Conservation (phyloP, 2,329 filamentous ascomycete genomes). For the Thielaviopsis punctulata region DNA sequence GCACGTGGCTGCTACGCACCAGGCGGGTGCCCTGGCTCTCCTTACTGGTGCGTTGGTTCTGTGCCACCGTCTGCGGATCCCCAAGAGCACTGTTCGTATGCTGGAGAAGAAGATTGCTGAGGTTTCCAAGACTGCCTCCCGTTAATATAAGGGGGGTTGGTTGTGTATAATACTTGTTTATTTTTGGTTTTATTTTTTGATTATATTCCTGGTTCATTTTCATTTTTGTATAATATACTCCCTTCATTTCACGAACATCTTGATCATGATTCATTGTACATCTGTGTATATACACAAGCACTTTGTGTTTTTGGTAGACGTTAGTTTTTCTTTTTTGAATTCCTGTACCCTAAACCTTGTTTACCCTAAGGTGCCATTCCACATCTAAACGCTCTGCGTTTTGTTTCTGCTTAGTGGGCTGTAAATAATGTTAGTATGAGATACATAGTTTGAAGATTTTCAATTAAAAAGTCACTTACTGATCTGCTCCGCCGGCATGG, state of each 20-base stretch:
- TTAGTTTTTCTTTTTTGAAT: background rate
- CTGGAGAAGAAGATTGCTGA: slow-evolving; percentile 31
- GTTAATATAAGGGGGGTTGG: slow-evolving; percentile 8
- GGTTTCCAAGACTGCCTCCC: slow-evolving; percentile 8
- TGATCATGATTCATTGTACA: background rate
- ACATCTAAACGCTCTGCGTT: background rate
- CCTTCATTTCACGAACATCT: background rate
- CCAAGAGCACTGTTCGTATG: slow-evolving; percentile 43
- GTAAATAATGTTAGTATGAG: background rate
- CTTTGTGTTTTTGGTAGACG: background rate
- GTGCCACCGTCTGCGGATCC: slow-evolving; percentile 60
- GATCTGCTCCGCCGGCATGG: slow-evolving; percentile 43
- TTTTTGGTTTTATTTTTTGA: background rate
- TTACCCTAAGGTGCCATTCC: background rate
- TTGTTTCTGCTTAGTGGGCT: background rate
- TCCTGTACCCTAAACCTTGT: background rate
- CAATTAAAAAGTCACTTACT: slow-evolving; percentile 5
- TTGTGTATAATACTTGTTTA: background rate
- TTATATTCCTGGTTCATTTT: background rate
- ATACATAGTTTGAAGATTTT: background rate
- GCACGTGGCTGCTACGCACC: slow-evolving; percentile 74
- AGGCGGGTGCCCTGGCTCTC: slow-evolving; percentile 74
- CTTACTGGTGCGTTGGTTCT: slow-evolving; percentile 69
- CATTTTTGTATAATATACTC: background rate
- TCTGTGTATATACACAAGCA: background rate